These are phyloP conservation scores for Magnaporthales sp. DNA, from an alignment of 2,329 filamentous ascomycete genomes.

Conservation along the genomic window DNA sequence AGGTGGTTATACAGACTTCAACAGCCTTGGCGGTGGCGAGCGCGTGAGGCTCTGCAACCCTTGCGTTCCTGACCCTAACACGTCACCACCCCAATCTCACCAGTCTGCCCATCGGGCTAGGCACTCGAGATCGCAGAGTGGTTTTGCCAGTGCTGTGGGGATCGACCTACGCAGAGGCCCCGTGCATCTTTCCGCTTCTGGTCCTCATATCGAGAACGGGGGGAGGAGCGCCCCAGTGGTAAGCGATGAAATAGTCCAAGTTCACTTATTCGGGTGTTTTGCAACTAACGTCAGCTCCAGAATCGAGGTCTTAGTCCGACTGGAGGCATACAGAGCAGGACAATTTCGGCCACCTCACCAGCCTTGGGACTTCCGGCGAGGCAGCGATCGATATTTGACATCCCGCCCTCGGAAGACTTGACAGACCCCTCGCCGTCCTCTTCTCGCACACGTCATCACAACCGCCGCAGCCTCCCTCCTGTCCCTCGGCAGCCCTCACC, in stretches of 20 bases:
- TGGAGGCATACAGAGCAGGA: neutral
- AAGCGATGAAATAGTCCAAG: neutral
- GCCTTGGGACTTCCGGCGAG: neutral
- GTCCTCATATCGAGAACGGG: neutral
- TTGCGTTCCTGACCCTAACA: conserved; percentile 54
- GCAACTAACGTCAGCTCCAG: neutral
- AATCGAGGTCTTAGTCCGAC: neutral
- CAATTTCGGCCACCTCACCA: neutral
- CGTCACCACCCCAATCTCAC: conserved; percentile 40
- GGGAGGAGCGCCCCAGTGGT: neutral
- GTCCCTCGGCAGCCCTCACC: conserved; percentile 18
- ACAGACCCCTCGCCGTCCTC: conserved; percentile 3
- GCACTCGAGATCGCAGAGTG: conserved; percentile 38
- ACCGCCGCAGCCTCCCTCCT: conserved; percentile 19
- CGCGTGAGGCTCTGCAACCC: conserved; percentile 53
- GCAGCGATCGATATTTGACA: neutral
- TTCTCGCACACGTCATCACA: conserved; percentile 12
- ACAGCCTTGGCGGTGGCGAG: conserved; percentile 43
- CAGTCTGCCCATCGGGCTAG: conserved; percentile 19
- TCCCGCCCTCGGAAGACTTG: conserved; percentile 9
- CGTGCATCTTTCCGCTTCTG: neutral
- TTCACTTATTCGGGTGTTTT: neutral
- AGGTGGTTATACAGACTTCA: conserved; percentile 32
- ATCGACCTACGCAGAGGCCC: neutral
- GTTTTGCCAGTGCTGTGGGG: conserved; percentile 13